Percentiles rank a stretch among this genome's conserved stretches.
Evolutionary conservation across 2,329 filamentous ascomycete species (phyloP).

Genomic region (Ceratocystis huliohia): DNA sequence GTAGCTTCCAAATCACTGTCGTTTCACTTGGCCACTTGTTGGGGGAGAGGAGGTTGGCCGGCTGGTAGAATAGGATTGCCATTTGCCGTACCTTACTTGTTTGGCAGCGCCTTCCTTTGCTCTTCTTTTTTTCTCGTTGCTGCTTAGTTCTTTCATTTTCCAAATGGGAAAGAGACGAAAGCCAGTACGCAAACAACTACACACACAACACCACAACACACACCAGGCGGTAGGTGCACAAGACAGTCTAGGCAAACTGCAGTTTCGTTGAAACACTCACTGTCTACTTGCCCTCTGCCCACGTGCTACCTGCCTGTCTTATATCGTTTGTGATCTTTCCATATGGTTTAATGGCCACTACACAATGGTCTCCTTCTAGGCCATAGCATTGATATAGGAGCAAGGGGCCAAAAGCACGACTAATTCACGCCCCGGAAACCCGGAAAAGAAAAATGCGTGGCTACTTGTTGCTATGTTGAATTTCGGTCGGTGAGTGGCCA

Average conservation of each 20-base stretch:
- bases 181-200: background rate
- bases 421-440: too few relatives aligned
- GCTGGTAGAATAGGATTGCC: background rate
- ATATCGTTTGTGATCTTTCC: too few relatives aligned
- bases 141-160: background rate
- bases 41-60: background rate
- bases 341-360: too few relatives aligned
- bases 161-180: background rate
- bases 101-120: background rate
- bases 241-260: background rate
- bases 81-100: background rate
- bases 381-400: too few relatives aligned
- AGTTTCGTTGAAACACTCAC: background rate
- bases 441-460: too few relatives aligned
- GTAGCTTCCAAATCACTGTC: background rate
- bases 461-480: too few relatives aligned
- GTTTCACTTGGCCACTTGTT: constrained; percentile 5
- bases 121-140: background rate
- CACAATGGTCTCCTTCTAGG: too few relatives aligned
- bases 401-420: too few relatives aligned
- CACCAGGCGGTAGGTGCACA: background rate
- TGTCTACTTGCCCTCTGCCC: background rate
- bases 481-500: too few relatives aligned
- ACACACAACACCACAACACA: background rate
- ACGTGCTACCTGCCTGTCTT: background rate